Percentiles rank a stretch among this genome's conserved stretches.
phyloP scores from a whole-genome alignment of 1,139 yeast species.

The Pneumocystis wakefieldiae region DNA sequence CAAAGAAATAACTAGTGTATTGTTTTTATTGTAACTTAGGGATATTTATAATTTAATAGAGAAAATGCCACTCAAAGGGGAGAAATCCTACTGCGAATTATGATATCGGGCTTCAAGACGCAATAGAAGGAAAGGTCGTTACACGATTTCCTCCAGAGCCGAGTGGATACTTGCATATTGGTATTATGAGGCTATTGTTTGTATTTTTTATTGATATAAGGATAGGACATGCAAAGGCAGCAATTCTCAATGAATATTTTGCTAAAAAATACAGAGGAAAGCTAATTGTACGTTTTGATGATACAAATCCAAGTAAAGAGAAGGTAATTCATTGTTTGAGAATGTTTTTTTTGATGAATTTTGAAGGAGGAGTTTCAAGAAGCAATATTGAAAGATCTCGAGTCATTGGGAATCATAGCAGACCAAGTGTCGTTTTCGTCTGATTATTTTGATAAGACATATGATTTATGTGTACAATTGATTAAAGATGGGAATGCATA shows the following conservation, averaged over 20 bases:
- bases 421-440: conserved; percentile 78
- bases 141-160: conserved; percentile 93
- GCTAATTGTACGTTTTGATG: conserved; percentile 87
- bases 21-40: conserved; percentile 23
- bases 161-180: conserved; percentile 82
- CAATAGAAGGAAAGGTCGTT: conserved; percentile 82
- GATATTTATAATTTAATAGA: conserved; percentile 30
- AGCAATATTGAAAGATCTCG: conserved; percentile 78
- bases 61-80: conserved; percentile 38
- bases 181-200: neutral
- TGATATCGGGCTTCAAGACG: conserved; percentile 82
- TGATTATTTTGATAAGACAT: conserved; percentile 82
- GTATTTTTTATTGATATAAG: neutral
- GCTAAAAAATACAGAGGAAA: conserved; percentile 90
- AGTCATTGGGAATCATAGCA: conserved; percentile 78
- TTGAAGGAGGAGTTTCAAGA: conserved; percentile 61
- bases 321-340: conserved; percentile 18
- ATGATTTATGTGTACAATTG: conserved; percentile 64
- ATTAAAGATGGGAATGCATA: conserved; percentile 92
- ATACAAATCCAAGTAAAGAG: conserved; percentile 92
- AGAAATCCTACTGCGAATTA: conserved; percentile 68
- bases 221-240: conserved; percentile 89
- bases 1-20: conserved; percentile 34
- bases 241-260: conserved; percentile 84
- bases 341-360: neutral